These are phyloP conservation scores for Suillus ampliporus DNA, from an alignment of 768 basidiomycete genomes.

Conservation along the genomic window DNA sequence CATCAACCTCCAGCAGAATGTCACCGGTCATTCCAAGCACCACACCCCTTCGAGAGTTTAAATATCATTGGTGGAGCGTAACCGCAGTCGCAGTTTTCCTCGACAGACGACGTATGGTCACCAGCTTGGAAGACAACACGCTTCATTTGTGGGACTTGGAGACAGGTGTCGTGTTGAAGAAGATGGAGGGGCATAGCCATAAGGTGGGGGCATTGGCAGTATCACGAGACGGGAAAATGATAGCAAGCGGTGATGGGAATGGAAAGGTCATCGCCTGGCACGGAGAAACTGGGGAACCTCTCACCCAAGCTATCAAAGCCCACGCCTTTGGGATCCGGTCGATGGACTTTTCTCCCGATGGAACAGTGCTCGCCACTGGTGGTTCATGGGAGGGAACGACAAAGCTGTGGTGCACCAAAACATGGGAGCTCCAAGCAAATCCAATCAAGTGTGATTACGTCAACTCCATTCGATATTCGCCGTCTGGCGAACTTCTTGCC, in stretches of 20 bases:
- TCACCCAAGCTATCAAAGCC: background rate
- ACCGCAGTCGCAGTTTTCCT: background rate
- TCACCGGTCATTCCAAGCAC: background rate
- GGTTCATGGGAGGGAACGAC: no score
- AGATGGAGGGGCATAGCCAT: background rate
- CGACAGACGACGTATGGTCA: background rate
- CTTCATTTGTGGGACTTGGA: slow-evolving; percentile 1
- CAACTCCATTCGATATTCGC: background rate
- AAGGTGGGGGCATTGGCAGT: background rate
- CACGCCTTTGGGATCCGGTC: background rate
- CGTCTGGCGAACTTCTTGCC: background rate
- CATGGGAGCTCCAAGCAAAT: background rate
- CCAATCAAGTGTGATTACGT: background rate
- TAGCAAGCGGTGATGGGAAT: background rate
- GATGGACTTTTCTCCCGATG: background rate
- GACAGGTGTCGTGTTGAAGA: background rate
- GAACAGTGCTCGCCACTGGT: background rate
- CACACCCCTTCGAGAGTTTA: background rate
- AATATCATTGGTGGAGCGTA: background rate
- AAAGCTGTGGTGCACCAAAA: background rate
- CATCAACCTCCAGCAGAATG: background rate
- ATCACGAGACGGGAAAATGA: background rate
- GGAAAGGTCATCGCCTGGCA: background rate
- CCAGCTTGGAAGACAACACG: background rate
- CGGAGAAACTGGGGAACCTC: background rate